Conservation (phyloP, 2,329 filamentous ascomycete species). For the Clarireedia hainanense region DNA sequence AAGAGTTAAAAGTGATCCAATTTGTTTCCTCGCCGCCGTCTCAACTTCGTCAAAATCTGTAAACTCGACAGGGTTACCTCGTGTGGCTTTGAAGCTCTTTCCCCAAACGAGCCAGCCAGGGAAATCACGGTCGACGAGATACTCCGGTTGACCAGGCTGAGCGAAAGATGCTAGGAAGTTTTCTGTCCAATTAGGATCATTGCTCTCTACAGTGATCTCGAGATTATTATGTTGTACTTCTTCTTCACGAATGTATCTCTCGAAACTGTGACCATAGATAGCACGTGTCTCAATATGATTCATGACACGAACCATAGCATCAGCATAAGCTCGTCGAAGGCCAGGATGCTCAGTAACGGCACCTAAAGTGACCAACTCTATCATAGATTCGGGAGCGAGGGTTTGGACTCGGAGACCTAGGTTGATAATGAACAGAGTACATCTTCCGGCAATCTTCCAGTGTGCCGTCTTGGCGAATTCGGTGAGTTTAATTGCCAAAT, state of each 20-base stretch:
- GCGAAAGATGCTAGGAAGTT: constrained; percentile 73
- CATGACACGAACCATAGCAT: constrained; percentile 68
- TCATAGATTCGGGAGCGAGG: constrained; percentile 71
- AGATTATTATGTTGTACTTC: constrained; percentile 73
- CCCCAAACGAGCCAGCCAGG: constrained; percentile 97
- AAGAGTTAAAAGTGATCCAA: constrained; percentile 71
- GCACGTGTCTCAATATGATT: constrained; percentile 83
- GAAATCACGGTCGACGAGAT: constrained; percentile 86
- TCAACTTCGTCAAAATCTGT: constrained; percentile 75
- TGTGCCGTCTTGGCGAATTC: constrained; percentile 71
- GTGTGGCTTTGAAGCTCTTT: constrained; percentile 74
- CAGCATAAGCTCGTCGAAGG: constrained; percentile 71
- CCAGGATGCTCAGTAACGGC: constrained; percentile 87
- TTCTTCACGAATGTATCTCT: constrained; percentile 75
- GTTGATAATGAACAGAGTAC: constrained; percentile 83
- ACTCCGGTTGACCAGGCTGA: constrained; percentile 64
- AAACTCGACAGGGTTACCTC: constrained; percentile 58
- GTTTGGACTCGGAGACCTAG: constrained; percentile 87
- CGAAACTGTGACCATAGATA: constrained; percentile 77
- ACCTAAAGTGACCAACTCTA: constrained; percentile 74
- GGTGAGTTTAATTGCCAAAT: constrained; percentile 73
- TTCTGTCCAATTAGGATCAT: constrained; percentile 71
- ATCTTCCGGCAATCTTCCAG: constrained; percentile 92
- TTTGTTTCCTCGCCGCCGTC: constrained; percentile 62
- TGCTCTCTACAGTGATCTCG: constrained; percentile 61